These are phyloP conservation scores for Pyrenophora graminea DNA, from an alignment of 2,329 filamentous ascomycete species.

Conservation along the genomic window DNA sequence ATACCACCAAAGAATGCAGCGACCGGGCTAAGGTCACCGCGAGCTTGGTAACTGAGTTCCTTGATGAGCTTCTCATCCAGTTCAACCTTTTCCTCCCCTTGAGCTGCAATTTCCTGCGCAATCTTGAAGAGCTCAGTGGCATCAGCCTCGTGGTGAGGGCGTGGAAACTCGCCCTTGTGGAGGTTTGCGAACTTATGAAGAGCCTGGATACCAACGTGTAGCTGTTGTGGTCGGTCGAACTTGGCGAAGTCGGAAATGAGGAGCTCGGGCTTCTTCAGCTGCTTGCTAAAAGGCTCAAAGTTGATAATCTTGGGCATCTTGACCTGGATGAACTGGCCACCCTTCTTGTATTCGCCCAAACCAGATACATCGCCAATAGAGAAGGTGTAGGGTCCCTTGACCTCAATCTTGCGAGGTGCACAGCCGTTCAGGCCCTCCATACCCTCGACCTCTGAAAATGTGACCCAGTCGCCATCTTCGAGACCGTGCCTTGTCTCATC, in stretches of 20 bases:
- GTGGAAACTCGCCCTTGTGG: slow-evolving; percentile 73
- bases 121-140: slow-evolving; percentile 76
- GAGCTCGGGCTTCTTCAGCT: slow-evolving; percentile 85
- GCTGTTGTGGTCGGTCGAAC: slow-evolving; percentile 89
- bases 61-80: slow-evolving; percentile 90
- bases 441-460: slow-evolving; percentile 89
- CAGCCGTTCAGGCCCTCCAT: slow-evolving; percentile 85
- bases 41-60: slow-evolving; percentile 92
- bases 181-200: slow-evolving; percentile 81
- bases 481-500: slow-evolving; percentile 95
- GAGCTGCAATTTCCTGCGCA: slow-evolving; percentile 71
- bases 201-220: slow-evolving; percentile 91
- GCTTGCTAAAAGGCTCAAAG: slow-evolving; percentile 78
- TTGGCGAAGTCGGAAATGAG: slow-evolving; percentile 96
- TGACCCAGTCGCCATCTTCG: slow-evolving; percentile 95
- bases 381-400: slow-evolving; percentile 95
- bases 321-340: slow-evolving; percentile 91
- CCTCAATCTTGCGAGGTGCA: slow-evolving; percentile 85
- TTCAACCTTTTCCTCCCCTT: slow-evolving; percentile 72
- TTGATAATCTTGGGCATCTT: slow-evolving; percentile 96
- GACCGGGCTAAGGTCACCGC: slow-evolving; percentile 87
- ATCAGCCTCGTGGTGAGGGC: slow-evolving; percentile 82
- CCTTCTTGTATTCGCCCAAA: slow-evolving; percentile 83
- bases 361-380: slow-evolving; percentile 91
- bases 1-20: slow-evolving; percentile 94